A percentile compares a stretch with the other conserved stretches of the same genome.
Conservation (phyloP, 345 rosid genomes). For the Hypericum perforatum region DNA sequence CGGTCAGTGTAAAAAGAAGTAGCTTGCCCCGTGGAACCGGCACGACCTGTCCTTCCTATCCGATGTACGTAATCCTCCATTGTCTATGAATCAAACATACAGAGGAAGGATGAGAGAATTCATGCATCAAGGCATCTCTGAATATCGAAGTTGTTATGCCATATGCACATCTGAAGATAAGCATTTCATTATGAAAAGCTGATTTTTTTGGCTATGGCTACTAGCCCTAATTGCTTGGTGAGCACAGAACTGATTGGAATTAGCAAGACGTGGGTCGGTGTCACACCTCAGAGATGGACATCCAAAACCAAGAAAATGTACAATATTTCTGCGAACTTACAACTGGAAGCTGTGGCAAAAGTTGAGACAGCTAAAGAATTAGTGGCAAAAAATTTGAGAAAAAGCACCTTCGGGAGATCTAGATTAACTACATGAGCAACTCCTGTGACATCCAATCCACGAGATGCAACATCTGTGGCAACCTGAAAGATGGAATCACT, state of each 20-base stretch:
- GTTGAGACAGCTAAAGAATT: neutral
- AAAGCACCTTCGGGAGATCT: slow-evolving; percentile 38
- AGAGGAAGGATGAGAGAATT: slow-evolving; percentile 19
- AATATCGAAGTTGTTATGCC: too few species aligned
- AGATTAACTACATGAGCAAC: slow-evolving; percentile 35
- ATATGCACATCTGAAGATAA: too few species aligned
- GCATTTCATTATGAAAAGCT: too few species aligned
- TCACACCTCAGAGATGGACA: too few species aligned
- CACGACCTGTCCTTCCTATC: slow-evolving; percentile 38
- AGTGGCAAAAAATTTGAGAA: slow-evolving; percentile 9
- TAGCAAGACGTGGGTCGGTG: too few species aligned
- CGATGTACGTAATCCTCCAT: slow-evolving; percentile 36
- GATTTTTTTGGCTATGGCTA: too few species aligned
- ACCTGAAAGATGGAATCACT: slow-evolving; percentile 14
- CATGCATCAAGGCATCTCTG: too few species aligned
- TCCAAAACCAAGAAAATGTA: too few species aligned
- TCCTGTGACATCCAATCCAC: slow-evolving; percentile 37
- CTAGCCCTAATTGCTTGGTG: too few species aligned
- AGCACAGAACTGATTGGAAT: too few species aligned
- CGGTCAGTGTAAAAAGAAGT: slow-evolving; percentile 31
- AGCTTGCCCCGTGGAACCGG: slow-evolving; percentile 34
- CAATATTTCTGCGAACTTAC: too few species aligned
- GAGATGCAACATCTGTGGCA: slow-evolving; percentile 41
- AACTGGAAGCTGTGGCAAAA: too few species aligned
- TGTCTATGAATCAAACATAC: slow-evolving; percentile 25